Conservation (phyloP, 2,329 filamentous ascomycete genomes). For the Macrophomina tecta region DNA sequence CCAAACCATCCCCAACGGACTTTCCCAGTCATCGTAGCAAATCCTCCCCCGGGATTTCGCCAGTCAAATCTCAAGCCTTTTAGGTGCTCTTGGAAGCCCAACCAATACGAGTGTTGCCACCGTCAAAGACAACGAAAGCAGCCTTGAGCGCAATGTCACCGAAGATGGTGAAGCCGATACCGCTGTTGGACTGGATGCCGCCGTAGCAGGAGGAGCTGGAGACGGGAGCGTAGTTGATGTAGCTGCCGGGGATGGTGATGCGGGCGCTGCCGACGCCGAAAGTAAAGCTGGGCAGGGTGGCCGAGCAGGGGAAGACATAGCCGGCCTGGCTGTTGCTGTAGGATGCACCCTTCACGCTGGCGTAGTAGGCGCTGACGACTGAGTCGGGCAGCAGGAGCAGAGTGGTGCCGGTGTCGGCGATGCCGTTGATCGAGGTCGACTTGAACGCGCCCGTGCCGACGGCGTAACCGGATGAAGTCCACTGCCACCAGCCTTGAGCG, state of each 20-base stretch:
- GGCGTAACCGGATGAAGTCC: constrained; percentile 62
- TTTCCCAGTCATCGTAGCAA: background rate
- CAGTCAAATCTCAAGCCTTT: background rate
- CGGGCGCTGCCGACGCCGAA: constrained; percentile 57
- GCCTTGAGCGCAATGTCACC: constrained; percentile 83
- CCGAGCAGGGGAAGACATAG: constrained; percentile 60
- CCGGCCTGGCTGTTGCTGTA: constrained; percentile 59
- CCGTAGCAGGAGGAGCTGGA: constrained; percentile 67
- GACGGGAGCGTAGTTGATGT: constrained; percentile 61
- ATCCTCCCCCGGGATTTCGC: background rate
- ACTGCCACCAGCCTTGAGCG: constrained; percentile 68
- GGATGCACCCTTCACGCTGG: constrained; percentile 58
- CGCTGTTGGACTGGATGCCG: constrained; percentile 70
- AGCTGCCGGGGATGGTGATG: constrained; percentile 59
- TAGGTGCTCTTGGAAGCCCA: constrained; percentile 19
- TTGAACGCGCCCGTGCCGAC: constrained; percentile 51
- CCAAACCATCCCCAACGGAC: background rate
- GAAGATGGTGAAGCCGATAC: constrained; percentile 70
- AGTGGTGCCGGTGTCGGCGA: constrained; percentile 75
- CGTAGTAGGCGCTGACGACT: constrained; percentile 66
- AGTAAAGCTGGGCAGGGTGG: constrained; percentile 60
- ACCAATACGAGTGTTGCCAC: constrained; percentile 11
- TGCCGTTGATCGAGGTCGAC: constrained; percentile 57
- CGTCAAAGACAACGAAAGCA: constrained; percentile 60
- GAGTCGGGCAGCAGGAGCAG: constrained; percentile 64